phyloP scores from a whole-genome alignment of 805 yeast genomes.

The Candida orba region DNA sequence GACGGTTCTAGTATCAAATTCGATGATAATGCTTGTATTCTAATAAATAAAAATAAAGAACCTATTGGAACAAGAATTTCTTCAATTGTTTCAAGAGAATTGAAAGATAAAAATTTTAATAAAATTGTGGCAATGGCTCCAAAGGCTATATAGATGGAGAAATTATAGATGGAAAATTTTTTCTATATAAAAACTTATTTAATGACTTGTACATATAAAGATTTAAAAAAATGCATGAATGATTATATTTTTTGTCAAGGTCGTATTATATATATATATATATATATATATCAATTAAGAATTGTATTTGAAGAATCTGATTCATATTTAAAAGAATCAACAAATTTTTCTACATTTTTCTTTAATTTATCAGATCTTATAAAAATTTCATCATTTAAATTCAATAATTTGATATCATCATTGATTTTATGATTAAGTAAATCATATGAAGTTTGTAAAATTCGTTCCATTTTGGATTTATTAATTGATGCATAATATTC shows the following conservation, averaged over 20 bases:
- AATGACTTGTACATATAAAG: background rate
- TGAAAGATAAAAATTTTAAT: slow-evolving; percentile 73
- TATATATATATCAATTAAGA: too few species aligned
- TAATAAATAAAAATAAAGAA: slow-evolving; percentile 86
- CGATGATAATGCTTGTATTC: slow-evolving; percentile 96
- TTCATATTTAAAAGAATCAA: slow-evolving; percentile 6
- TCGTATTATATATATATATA: too few species aligned
- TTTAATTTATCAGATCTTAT: slow-evolving; percentile 1
- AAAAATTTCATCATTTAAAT: too few species aligned
- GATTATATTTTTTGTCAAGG: too few species aligned
- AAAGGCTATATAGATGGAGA: slow-evolving; percentile 38
- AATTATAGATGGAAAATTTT: too few species aligned
- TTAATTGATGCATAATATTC: too few species aligned
- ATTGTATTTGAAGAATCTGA: too few species aligned
- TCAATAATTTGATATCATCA: too few species aligned
- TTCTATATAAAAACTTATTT: too few species aligned
- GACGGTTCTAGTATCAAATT: slow-evolving; percentile 86
- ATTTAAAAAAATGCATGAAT: background rate
- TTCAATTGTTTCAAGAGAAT: slow-evolving; percentile 85
- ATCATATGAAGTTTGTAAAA: too few species aligned
- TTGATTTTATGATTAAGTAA: too few species aligned
- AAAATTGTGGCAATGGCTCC: slow-evolving; percentile 91
- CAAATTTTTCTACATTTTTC: slow-evolving; percentile 7
- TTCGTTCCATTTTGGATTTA: too few species aligned
- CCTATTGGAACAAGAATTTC: slow-evolving; percentile 92